Evolutionary conservation across 1,284 basidiomycete genomes (phyloP).

Genomic region (Ustilago hordei): DNA sequence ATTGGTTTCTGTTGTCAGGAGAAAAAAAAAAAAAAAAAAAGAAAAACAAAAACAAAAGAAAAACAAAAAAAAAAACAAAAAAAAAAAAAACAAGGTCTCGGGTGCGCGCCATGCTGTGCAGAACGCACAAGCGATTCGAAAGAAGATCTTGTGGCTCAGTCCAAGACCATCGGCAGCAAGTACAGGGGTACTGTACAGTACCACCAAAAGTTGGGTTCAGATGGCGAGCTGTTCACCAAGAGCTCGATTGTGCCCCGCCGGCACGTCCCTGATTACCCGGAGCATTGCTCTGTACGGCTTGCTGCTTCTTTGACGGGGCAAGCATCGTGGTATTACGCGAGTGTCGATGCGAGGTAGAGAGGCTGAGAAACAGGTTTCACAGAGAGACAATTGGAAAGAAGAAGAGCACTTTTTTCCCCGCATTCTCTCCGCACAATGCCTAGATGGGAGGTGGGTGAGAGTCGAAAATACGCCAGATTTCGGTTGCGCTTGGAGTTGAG

Average conservation of each 20-base stretch:
- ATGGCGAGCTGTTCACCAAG: neutral
- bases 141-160: neutral
- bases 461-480: neutral
- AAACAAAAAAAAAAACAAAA: no score
- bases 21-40: neutral
- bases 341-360: conserved; percentile 11
- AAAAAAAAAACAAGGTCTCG: conserved; percentile 2
- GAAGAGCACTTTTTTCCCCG: conserved; percentile 9
- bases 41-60: no score
- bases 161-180: neutral
- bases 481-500: neutral
- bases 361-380: conserved; percentile 17
- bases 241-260: neutral
- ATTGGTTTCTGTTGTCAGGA: neutral
- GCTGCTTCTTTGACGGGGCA: neutral
- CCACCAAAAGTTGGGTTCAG: neutral
- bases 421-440: conserved; percentile 1
- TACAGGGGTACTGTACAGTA: neutral
- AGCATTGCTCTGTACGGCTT: neutral
- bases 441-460: neutral
- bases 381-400: neutral
- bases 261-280: conserved; percentile 4
- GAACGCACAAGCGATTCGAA: neutral
- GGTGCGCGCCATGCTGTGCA: neutral
- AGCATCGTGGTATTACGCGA: conserved; percentile 22